Conservation (phyloP, 176 grass and related monocot genomes). For the Puccinellia tenuiflora region DNA sequence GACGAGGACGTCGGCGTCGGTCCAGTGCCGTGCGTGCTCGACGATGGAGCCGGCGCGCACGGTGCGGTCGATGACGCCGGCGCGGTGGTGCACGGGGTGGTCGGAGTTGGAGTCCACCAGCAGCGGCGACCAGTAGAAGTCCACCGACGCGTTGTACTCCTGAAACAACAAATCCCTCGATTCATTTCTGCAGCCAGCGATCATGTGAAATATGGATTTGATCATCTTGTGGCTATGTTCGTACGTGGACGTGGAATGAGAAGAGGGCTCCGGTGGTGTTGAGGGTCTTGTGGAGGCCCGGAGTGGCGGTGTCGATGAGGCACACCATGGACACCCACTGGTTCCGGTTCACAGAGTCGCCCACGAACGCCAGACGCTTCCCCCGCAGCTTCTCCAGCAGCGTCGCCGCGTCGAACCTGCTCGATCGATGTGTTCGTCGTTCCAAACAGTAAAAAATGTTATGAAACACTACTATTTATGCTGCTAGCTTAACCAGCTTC, state of each 20-base stretch:
- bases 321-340: slow-evolving; percentile 88
- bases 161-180: neutral
- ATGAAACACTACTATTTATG: too few species aligned
- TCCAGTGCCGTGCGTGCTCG: slow-evolving; percentile 62
- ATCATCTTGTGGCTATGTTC: neutral
- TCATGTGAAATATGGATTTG: neutral
- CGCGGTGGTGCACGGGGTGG: slow-evolving; percentile 54
- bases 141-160: slow-evolving; percentile 77
- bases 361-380: slow-evolving; percentile 66
- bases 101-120: slow-evolving; percentile 89
- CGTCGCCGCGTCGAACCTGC: slow-evolving; percentile 59
- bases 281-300: slow-evolving; percentile 34
- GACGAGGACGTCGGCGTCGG: slow-evolving; percentile 64
- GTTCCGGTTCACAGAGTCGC: slow-evolving; percentile 85
- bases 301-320: slow-evolving; percentile 59
- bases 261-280: slow-evolving; percentile 38
- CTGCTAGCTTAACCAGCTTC: too few species aligned
- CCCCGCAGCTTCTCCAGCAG: slow-evolving; percentile 48
- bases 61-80: slow-evolving; percentile 46
- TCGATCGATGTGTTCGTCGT: too few species aligned
- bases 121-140: slow-evolving; percentile 87
- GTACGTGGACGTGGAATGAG: slow-evolving; percentile 60
- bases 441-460: too few species aligned
- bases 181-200: neutral
- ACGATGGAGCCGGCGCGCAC: slow-evolving; percentile 47